Evolutionary conservation across 345 rosid genomes (phyloP).

Genomic region (Corymbia maculata): DNA sequence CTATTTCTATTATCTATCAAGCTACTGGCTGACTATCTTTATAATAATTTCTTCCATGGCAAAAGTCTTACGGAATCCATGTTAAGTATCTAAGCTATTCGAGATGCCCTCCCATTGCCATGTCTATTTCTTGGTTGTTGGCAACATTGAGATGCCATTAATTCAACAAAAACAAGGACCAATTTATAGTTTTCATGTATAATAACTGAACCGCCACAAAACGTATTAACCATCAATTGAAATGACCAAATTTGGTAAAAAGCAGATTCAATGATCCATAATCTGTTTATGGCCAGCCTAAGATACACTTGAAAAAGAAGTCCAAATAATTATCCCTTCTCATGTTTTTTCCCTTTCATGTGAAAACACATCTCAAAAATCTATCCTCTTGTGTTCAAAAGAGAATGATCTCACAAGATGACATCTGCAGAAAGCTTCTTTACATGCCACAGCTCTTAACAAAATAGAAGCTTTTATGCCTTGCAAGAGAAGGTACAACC

Average conservation of each 20-base stretch:
- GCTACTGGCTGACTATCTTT: not conserved
- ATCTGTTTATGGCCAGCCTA: not conserved
- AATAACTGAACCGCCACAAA: not conserved
- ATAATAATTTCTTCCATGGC: not conserved
- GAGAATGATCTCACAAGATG: not conserved
- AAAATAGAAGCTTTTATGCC: not conserved
- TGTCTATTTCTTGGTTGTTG: not conserved
- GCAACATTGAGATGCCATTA: not conserved
- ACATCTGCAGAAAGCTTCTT: not conserved
- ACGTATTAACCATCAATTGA: not conserved
- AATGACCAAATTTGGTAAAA: not conserved
- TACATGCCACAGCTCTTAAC: not conserved
- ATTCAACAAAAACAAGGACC: not conserved
- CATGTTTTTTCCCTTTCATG: not conserved
- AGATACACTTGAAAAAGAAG: not conserved
- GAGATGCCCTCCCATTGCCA: not conserved
- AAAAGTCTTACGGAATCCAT: not conserved
- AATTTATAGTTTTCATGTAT: not conserved
- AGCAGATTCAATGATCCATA: not conserved
- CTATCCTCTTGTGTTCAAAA: not conserved
- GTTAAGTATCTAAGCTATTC: not conserved
- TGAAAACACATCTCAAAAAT: not conserved
- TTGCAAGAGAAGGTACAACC: not conserved
- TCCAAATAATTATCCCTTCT: not conserved
- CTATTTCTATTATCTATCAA: not conserved